phyloP scores from a whole-genome alignment of 2,329 filamentous ascomycete species.

The Pseudomassariella vexata region DNA sequence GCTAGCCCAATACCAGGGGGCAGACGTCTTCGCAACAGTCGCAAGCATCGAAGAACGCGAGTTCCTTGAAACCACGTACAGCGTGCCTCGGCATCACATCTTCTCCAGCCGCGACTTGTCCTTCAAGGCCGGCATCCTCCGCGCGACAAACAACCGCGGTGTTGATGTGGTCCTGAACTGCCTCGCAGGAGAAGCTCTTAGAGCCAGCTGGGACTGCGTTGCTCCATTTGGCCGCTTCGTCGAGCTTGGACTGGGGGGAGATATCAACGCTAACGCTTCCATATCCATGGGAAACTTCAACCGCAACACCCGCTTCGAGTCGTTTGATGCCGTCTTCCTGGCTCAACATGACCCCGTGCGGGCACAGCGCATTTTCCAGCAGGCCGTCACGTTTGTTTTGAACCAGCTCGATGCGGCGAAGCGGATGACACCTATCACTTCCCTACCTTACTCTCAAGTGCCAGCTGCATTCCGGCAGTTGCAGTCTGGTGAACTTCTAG shows the following conservation, averaged over 20 bases:
- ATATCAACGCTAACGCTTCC: slow-evolving; percentile 5
- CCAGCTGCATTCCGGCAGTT: slow-evolving; percentile 14
- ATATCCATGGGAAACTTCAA: slow-evolving; percentile 8
- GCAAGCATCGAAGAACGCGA: slow-evolving; percentile 11
- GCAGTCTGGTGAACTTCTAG: slow-evolving; percentile 10
- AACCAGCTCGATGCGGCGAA: slow-evolving; percentile 2
- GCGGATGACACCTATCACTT: slow-evolving; percentile 3
- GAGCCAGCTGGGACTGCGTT: slow-evolving; percentile 22
- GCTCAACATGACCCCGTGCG: slow-evolving; percentile 7
- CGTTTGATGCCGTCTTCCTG: slow-evolving; percentile 10
- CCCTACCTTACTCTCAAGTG: slow-evolving; percentile 9
- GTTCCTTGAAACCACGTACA: slow-evolving; percentile 12
- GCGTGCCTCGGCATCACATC: slow-evolving; percentile 15
- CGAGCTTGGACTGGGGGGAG: slow-evolving; percentile 13
- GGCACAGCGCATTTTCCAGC: slow-evolving; percentile 11
- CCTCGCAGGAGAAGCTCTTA: slow-evolving; percentile 13
- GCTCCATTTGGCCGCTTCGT: slow-evolving; percentile 20
- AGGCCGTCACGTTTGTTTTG: slow-evolving; percentile 1
- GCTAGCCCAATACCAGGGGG: slow-evolving; percentile 9
- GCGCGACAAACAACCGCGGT: slow-evolving; percentile 2
- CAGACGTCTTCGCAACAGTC: slow-evolving; percentile 15
- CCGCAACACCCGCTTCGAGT: slow-evolving; percentile 12
- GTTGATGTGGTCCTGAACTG: slow-evolving; percentile 17
- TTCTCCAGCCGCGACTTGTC: slow-evolving; percentile 12
- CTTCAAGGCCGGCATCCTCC: slow-evolving; percentile 12